Percentiles rank a stretch among this genome's conserved stretches.
Conservation (phyloP, 169 alveolate genomes). For the Neospora caninum region DNA sequence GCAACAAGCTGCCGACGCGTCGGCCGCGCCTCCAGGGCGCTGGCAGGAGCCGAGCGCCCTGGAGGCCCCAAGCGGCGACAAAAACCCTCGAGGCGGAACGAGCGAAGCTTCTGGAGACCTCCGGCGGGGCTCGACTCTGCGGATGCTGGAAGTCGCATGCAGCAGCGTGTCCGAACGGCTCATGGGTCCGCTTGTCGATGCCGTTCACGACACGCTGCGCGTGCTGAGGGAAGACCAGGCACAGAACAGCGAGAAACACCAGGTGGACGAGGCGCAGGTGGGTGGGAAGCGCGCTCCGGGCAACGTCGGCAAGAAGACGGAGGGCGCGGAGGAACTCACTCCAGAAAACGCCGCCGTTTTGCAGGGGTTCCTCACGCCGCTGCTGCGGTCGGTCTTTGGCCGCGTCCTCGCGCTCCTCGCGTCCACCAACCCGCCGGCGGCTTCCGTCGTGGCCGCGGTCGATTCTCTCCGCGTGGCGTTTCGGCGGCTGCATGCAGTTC, state of each 20-base stretch:
- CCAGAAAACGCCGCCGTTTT: not conserved
- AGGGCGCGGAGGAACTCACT: not conserved
- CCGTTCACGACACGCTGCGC: conserved; percentile 34
- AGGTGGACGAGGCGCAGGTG: not conserved
- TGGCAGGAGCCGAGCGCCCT: not conserved
- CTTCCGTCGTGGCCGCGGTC: conserved; percentile 13
- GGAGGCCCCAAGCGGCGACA: not conserved
- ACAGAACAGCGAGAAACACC: not conserved
- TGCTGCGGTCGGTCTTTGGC: not conserved
- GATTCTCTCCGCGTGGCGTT: conserved; percentile 15
- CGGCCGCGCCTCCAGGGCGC: not conserved
- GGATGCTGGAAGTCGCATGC: conserved; percentile 58
- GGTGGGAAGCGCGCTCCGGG: not conserved
- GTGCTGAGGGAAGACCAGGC: not conserved
- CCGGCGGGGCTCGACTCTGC: not conserved
- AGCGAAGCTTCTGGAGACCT: not conserved
- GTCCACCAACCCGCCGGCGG: conserved; percentile 13
- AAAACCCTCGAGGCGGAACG: not conserved
- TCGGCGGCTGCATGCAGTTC: conserved; percentile 29
- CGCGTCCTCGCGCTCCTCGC: conserved; percentile 1
- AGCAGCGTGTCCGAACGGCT: conserved; percentile 39
- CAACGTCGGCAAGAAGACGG: not conserved
- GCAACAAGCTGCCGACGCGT: not conserved
- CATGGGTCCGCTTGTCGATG: conserved; percentile 30
- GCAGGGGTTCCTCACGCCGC: conserved; percentile 20